Evolutionary conservation across 441 rosid genomes (phyloP).

Genomic region (Gossypium lobatum): DNA sequence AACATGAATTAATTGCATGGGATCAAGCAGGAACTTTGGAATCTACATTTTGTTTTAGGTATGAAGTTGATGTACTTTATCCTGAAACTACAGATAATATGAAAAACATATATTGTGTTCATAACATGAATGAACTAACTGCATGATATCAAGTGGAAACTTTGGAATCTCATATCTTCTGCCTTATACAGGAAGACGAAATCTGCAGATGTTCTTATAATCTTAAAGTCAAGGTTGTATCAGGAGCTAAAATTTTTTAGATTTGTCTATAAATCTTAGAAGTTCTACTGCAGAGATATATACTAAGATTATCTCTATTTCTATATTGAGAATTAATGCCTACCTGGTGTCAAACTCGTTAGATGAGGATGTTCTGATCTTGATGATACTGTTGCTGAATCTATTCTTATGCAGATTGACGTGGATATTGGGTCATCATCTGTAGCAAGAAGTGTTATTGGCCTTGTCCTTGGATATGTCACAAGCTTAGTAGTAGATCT

Average conservation of each 20-base stretch:
- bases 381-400: slow-evolving; percentile 6
- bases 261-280: not conserved
- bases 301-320: not conserved
- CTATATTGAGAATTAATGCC: not conserved
- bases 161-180: not conserved
- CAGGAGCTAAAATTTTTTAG: not conserved
- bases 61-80: slow-evolving; percentile 3
- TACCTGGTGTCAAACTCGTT: not conserved
- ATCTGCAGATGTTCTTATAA: not conserved
- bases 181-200: not conserved
- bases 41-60: not conserved
- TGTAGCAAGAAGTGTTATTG: slow-evolving; percentile 88
- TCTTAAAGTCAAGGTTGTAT: not conserved
- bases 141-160: not conserved
- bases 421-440: slow-evolving; percentile 99
- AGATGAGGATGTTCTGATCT: not conserved
- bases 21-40: not conserved
- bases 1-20: not conserved
- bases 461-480: slow-evolving; percentile 92
- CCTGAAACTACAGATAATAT: not conserved
- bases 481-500: slow-evolving; percentile 96
- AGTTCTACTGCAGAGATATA: not conserved
- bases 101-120: not conserved
- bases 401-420: slow-evolving; percentile 56
- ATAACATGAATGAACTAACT: not conserved